phyloP scores from a whole-genome alignment of 495 filamentous ascomycete genomes.

The Acidomyces sp. region DNA sequence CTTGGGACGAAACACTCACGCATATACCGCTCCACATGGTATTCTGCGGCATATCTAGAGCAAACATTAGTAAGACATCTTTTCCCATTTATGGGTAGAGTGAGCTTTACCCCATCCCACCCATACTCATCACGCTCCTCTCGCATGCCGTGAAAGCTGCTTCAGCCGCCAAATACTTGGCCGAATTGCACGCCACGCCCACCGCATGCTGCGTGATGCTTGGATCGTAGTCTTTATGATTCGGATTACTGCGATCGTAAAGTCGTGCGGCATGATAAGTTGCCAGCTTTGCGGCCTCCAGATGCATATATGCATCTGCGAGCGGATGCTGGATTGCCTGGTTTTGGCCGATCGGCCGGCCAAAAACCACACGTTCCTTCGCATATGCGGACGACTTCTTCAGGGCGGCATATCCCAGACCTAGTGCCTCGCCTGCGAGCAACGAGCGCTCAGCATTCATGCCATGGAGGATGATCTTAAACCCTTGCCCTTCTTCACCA shows the following conservation, averaged over 20 bases:
- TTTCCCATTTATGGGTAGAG: too few relatives aligned
- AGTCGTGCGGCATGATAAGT: constrained; percentile 66
- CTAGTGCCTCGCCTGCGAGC: constrained; percentile 63
- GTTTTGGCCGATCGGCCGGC: constrained; percentile 57
- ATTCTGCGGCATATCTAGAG: constrained; percentile 66
- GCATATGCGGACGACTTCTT: constrained; percentile 52
- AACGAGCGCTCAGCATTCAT: constrained; percentile 77
- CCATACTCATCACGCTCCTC: constrained; percentile 40
- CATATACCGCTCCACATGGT: constrained; percentile 65
- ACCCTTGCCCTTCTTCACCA: constrained; percentile 57
- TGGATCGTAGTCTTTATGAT: constrained; percentile 28
- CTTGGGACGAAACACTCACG: constrained; percentile 62
- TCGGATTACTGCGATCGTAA: constrained; percentile 46
- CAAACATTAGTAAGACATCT: too few relatives aligned
- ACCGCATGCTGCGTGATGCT: constrained; percentile 48
- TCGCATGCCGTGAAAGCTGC: constrained; percentile 66
- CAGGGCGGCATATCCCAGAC: constrained; percentile 62
- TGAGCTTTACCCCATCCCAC: constrained; percentile 72
- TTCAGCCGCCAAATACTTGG: constrained; percentile 70
- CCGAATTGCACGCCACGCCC: constrained; percentile 60
- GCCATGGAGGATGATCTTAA: constrained; percentile 65
- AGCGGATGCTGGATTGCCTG: constrained; percentile 66
- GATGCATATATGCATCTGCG: constrained; percentile 59
- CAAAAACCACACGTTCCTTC: constrained; percentile 54
- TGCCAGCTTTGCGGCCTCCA: constrained; percentile 65